These are phyloP conservation scores for Sporormia fimetaria DNA, from an alignment of 495 filamentous ascomycete genomes.

Conservation along the genomic window DNA sequence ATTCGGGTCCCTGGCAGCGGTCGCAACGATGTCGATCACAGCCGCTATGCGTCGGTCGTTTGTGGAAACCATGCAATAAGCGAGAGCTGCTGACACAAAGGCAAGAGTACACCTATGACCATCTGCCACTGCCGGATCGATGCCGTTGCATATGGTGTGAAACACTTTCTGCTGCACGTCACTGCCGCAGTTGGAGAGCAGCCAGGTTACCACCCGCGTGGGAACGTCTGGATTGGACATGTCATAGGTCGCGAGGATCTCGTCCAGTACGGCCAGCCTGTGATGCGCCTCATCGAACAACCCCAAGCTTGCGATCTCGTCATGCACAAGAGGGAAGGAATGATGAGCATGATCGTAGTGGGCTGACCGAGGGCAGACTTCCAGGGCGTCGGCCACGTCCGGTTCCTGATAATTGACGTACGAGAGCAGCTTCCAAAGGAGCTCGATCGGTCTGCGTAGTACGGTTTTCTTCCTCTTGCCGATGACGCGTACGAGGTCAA, in stretches of 20 bases:
- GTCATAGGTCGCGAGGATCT: slow-evolving; percentile 23
- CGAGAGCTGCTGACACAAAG: slow-evolving; percentile 13
- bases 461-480: slow-evolving; percentile 19
- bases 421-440: slow-evolving; percentile 15
- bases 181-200: slow-evolving; percentile 12
- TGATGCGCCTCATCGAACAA: slow-evolving; percentile 15
- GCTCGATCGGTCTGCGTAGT: slow-evolving; percentile 14
- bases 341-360: slow-evolving; percentile 10
- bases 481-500: slow-evolving; percentile 19
- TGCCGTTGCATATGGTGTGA: slow-evolving; percentile 15
- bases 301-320: slow-evolving; percentile 7
- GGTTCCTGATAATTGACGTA: slow-evolving; percentile 15
- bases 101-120: slow-evolving; percentile 13
- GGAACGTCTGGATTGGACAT: slow-evolving; percentile 11
- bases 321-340: slow-evolving; percentile 13
- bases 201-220: slow-evolving; percentile 19
- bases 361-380: no score
- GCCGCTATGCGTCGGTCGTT: neutral
- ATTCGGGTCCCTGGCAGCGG: slow-evolving; percentile 7
- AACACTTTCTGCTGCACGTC: neutral
- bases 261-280: slow-evolving; percentile 14
- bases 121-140: neutral
- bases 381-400: slow-evolving; percentile 2
- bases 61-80: slow-evolving; percentile 15
- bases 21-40: slow-evolving; percentile 7